Evolutionary conservation across 192 early-diverging fungal species (phyloP).

Genomic region (Coemansia sp.): DNA sequence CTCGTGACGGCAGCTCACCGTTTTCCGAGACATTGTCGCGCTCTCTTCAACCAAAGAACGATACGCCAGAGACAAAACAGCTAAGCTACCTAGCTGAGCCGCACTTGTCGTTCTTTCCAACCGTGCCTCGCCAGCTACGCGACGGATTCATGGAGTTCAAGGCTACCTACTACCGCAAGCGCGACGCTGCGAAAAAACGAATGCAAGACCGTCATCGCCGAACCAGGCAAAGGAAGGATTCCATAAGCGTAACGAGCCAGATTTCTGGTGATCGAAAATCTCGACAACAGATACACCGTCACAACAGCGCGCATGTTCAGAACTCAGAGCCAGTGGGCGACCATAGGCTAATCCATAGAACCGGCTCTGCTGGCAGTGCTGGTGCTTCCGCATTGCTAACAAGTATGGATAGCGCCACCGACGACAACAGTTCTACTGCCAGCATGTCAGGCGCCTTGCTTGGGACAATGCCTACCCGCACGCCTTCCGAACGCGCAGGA

Average conservation of each 20-base stretch:
- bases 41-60: neutral
- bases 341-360: neutral
- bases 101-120: constrained; percentile 55
- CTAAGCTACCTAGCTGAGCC: constrained; percentile 32
- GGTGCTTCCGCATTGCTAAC: constrained; percentile 11
- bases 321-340: neutral
- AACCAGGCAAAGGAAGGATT: constrained; percentile 30
- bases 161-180: constrained; percentile 52
- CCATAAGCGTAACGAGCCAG: constrained; percentile 22
- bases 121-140: constrained; percentile 52
- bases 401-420: constrained; percentile 47
- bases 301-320: neutral
- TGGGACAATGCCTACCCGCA: constrained; percentile 9
- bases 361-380: neutral
- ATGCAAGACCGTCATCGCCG: constrained; percentile 44
- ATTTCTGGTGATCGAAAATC: constrained; percentile 34
- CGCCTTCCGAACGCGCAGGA: constrained; percentile 17
- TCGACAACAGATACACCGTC: constrained; percentile 17
- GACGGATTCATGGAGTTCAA: constrained; percentile 54
- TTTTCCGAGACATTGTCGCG: neutral
- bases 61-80: neutral
- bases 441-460: constrained; percentile 29
- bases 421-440: constrained; percentile 48
- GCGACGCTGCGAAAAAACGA: constrained; percentile 47
- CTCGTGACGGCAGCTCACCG: neutral